A percentile compares a stretch with the other conserved stretches of the same genome.
These are phyloP conservation scores for Marchantia polymorpha DNA, from an alignment of 225 moss, liverwort and hornwort species.

Conservation along the genomic window DNA sequence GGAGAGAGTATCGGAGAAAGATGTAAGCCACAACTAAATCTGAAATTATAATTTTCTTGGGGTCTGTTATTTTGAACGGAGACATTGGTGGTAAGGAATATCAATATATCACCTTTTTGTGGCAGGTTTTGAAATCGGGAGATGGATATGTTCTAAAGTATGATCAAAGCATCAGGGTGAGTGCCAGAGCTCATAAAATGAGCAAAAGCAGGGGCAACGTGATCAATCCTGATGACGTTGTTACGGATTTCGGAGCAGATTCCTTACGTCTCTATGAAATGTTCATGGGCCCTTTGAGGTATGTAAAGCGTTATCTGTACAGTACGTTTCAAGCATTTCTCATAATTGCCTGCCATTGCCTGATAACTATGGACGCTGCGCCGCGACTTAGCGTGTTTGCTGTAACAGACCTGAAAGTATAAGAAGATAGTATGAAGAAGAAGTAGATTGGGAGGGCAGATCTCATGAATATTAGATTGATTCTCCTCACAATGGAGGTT, in stretches of 20 bases:
- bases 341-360: too few species aligned
- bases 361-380: too few species aligned
- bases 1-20: conserved; percentile 71
- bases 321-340: neutral
- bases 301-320: neutral
- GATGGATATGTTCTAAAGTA: conserved; percentile 76
- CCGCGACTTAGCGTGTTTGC: too few species aligned
- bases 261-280: conserved; percentile 94
- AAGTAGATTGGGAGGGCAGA: too few species aligned
- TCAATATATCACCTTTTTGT: neutral
- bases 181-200: conserved; percentile 94
- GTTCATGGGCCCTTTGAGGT: conserved; percentile 99
- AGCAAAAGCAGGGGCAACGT: conserved; percentile 99
- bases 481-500: too few species aligned
- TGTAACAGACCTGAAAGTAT: too few species aligned
- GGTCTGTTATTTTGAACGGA: neutral
- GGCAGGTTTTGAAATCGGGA: conserved; percentile 77
- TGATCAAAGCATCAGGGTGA: conserved; percentile 67
- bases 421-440: too few species aligned
- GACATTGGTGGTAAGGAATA: neutral
- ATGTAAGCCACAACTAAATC: conserved; percentile 40
- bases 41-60: too few species aligned
- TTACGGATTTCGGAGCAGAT: conserved; percentile 88
- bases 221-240: conserved; percentile 89
- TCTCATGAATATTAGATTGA: too few species aligned